phyloP scores from a whole-genome alignment of 768 basidiomycete species.

The Xerocomellus dryophilus region DNA sequence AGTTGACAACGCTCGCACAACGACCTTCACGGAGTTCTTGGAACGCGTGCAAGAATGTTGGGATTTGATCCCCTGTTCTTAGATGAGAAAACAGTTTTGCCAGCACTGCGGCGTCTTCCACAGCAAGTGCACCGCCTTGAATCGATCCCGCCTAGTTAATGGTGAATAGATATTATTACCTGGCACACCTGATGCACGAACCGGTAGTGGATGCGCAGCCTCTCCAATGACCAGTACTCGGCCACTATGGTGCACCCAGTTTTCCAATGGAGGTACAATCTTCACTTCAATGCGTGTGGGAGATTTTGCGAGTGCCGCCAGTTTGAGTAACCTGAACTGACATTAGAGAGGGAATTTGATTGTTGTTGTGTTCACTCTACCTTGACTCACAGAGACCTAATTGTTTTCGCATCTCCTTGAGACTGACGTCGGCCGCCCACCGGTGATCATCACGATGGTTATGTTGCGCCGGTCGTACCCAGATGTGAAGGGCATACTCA shows the following conservation, averaged over 20 bases:
- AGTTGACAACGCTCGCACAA: conserved; percentile 43
- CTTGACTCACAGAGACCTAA: conserved; percentile 36
- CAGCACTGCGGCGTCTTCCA: conserved; percentile 63
- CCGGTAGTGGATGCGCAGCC: conserved; percentile 57
- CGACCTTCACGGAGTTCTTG: conserved; percentile 57
- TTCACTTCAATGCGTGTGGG: conserved; percentile 39
- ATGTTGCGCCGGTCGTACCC: conserved; percentile 28
- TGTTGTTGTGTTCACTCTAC: conserved; percentile 24
- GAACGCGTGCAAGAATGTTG: conserved; percentile 50
- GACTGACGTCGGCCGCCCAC: conserved; percentile 35
- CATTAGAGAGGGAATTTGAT: neutral
- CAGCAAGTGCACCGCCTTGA: conserved; percentile 48
- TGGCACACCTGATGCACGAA: conserved; percentile 25
- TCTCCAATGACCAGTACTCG: conserved; percentile 56
- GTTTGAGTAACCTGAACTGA: conserved; percentile 34
- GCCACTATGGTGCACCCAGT: conserved; percentile 47
- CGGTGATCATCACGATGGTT: conserved; percentile 27
- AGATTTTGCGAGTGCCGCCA: conserved; percentile 35
- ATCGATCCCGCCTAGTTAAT: conserved; percentile 48
- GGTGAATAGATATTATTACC: neutral
- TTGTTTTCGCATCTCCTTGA: conserved; percentile 29
- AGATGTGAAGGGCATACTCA: conserved; percentile 30
- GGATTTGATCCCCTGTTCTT: conserved; percentile 44
- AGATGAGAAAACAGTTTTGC: conserved; percentile 58
- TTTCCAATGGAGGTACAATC: conserved; percentile 41